Evolutionary conservation across 805 yeast genomes (phyloP), one percentile per base, ranked within the genome.

Genomic region (Candida anglica): DNA sequence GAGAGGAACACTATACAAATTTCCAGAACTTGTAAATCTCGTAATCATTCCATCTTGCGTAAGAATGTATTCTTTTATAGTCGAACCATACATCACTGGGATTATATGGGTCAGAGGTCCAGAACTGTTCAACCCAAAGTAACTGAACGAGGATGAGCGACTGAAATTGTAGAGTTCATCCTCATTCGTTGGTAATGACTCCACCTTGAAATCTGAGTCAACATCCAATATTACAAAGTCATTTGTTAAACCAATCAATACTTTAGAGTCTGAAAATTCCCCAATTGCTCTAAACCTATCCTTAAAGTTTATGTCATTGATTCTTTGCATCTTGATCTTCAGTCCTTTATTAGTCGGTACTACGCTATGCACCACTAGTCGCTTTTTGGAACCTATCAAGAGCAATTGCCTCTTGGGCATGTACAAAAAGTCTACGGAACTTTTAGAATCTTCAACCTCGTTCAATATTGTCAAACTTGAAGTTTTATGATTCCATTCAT

Each of bases 41-140:
- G 57, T 52, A 0, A 50, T 45, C 35, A 57, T 66, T 6, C 61
- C 51, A 33, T 65, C 71, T 30, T 61, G 59, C 1, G 64, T 45
- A 7, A 65, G 33, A 3, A 63, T 40, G 14, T 56, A 26, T 13
- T 53, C 44, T 6, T 8, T 9, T 4, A 27, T 24, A 6, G 40
- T 38, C n/a, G n/a, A n/a, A n/a, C n/a, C n/a, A n/a, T n/a, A n/a
- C n/a, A n/a, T n/a, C n/a, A n/a, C n/a, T n/a, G 45, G 42, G 6
- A 62, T 37, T 18, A 57, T 47, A 40, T 47, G 44, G 2, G 48
- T 44, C 3, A 43, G 36, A 2, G 68, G 65, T 2, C 61, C 61
- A 3, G 54, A 37, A 15, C 47, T 30, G 44, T 2, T 46, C 16
- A 65, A 46, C 6, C 69, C 69, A 43, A 66, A 66, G 41, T 66